These are phyloP conservation scores for Conringia planisiliqua DNA, from an alignment of 345 rosid species.

Conservation along the genomic window DNA sequence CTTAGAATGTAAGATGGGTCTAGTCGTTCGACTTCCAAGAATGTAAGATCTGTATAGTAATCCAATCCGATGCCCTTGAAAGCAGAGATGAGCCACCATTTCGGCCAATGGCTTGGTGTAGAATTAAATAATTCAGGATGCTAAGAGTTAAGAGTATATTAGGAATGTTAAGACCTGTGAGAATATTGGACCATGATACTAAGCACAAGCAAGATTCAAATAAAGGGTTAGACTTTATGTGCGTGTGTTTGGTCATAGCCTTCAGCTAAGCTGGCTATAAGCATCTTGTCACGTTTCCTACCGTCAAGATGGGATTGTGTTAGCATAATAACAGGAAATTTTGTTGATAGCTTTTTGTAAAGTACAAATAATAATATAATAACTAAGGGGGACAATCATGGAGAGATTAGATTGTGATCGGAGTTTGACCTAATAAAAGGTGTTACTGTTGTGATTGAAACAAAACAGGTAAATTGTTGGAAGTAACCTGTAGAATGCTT, in stretches of 20 bases:
- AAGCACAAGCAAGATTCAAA: constrained; percentile 14
- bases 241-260: neutral
- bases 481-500: constrained; percentile 62
- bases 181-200: neutral
- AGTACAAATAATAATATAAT: neutral
- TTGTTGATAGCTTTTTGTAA: neutral
- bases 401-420: neutral
- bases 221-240: neutral
- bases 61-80: neutral
- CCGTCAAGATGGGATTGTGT: neutral
- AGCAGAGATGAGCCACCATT: neutral
- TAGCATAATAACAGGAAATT: neutral
- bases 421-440: constrained; percentile 14
- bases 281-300: constrained; percentile 29
- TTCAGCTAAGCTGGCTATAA: constrained; percentile 1
- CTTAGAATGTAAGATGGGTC: neutral
- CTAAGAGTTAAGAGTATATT: neutral
- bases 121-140: neutral
- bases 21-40: neutral
- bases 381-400: constrained; percentile 9
- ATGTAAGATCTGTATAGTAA: neutral
- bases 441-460: constrained; percentile 19
- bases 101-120: neutral
- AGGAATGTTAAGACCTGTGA: neutral
- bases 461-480: constrained; percentile 63